Evolutionary conservation across 2,329 filamentous ascomycete species (phyloP), one percentile per base, ranked within the genome.

Genomic region (Alternaria angustiovoidea): DNA sequence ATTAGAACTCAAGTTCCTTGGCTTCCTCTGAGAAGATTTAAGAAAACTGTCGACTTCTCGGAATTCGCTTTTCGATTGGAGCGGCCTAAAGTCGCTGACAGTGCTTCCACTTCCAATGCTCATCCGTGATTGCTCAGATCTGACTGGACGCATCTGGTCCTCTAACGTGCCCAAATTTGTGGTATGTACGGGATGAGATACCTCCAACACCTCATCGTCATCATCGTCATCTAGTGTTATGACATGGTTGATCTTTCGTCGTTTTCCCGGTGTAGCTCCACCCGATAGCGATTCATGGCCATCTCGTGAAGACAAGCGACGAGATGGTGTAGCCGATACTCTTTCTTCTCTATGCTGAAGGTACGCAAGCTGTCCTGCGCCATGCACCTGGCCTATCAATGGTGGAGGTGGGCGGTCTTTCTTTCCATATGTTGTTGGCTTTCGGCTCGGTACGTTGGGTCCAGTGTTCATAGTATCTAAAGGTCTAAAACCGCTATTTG

Each of bases 211-310:
- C 36, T 51, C 38, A 8, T 54, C 38, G 6, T 69, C 63, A 14
- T 69, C 65, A 20, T 67, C 68, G 6, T 59, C 59, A 12, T 47
- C 41, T 8, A 69, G 54, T 43, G 61, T 44, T 24, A 70, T 62
- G 16, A 67, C 56, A 20, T 66, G 56, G 8, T 61, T 48, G 7
- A 43, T 68, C 34, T 70, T 75, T 44, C 64, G 64, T 32, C 71
- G 63, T 39, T 75, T 75, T 8, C 24, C 20, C 12, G 62, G 47
- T 9, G 48, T 39, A 24, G 42, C 16, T 18, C 36, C 52, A 26
- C 36, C 46, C 12, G 42, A 38, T 18, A 38, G 24, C 30, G 22
- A 28, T 22, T 41, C 32, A 8, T 51, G 43, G 4, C 49, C 38
- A 32, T 52, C 39, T 24, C 43, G 54, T 9, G 54, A 52, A 20